Percentiles rank a stretch among this genome's conserved stretches.
Evolutionary conservation across 192 early-diverging fungal genomes (phyloP).

Genomic region (Mortierella hygrophila): DNA sequence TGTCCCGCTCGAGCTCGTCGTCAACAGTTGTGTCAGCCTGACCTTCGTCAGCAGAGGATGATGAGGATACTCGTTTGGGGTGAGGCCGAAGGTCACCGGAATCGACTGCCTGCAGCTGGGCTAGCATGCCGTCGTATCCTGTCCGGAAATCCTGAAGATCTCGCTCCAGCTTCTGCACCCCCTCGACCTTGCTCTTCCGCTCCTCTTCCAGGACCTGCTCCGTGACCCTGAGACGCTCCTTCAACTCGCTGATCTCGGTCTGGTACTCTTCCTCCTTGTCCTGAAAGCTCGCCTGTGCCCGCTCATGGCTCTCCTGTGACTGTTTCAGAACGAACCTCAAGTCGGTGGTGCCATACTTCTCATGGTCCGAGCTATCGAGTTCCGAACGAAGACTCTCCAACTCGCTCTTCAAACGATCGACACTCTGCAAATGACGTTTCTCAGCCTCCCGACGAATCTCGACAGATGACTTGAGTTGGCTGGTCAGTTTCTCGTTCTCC

Average conservation of each 20-base stretch:
- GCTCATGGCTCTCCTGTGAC: slow-evolving; percentile 28
- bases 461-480: slow-evolving; percentile 47
- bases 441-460: slow-evolving; percentile 52
- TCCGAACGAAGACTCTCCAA: slow-evolving; percentile 33
- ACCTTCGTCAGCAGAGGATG: slow-evolving; percentile 44
- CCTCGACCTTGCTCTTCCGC: slow-evolving; percentile 36
- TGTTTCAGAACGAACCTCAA: slow-evolving; percentile 25
- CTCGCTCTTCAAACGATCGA: slow-evolving; percentile 38
- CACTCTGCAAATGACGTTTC: slow-evolving; percentile 45
- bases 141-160: slow-evolving; percentile 46
- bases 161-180: slow-evolving; percentile 42
- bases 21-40: slow-evolving; percentile 46
- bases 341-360: slow-evolving; percentile 40
- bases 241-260: slow-evolving; percentile 36
- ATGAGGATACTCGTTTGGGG: slow-evolving; percentile 34
- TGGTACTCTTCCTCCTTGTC: slow-evolving; percentile 54
- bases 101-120: slow-evolving; percentile 19
- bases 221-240: slow-evolving; percentile 26
- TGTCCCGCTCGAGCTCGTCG: slow-evolving; percentile 39
- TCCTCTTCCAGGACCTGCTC: slow-evolving; percentile 45
- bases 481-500: slow-evolving; percentile 47
- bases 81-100: neutral
- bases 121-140: slow-evolving; percentile 42
- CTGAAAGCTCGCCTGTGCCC: slow-evolving; percentile 26
- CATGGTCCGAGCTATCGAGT: slow-evolving; percentile 36